Percentiles rank a stretch among this genome's conserved stretches.
Conservation (phyloP, 257 asterid species). For the Capsicum chinense region DNA sequence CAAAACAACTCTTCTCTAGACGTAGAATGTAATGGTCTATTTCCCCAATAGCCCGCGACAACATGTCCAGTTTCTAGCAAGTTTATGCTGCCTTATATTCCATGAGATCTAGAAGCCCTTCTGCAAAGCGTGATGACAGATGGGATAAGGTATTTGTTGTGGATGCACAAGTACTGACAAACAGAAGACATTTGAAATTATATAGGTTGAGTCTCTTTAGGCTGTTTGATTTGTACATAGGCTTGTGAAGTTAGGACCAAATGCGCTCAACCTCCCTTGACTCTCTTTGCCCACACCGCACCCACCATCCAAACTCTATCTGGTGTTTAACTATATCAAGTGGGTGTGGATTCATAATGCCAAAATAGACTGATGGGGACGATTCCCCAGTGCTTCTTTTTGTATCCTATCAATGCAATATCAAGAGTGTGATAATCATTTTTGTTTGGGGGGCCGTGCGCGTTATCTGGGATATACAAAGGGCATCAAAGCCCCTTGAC, state of each 20-base stretch:
- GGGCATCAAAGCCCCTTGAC: no score
- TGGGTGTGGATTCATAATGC: background rate
- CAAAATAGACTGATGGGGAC: background rate
- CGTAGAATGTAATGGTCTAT: background rate
- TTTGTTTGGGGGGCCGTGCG: no score
- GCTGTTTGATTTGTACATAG: background rate
- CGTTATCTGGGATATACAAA: no score
- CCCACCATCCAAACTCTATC: background rate
- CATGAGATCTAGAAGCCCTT: no score
- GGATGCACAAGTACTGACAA: background rate
- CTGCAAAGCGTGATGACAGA: background rate
- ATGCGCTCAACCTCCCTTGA: background rate
- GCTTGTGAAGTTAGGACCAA: background rate
- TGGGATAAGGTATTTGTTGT: background rate
- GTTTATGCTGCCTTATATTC: background rate
- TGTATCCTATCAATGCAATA: slow-evolving; percentile 22
- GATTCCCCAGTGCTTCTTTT: background rate
- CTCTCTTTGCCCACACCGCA: background rate
- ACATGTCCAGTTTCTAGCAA: background rate
- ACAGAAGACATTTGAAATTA: background rate
- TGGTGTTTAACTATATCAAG: background rate
- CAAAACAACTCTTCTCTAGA: background rate
- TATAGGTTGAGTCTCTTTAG: background rate
- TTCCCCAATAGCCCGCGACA: background rate
- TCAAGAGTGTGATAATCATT: background rate